These are phyloP conservation scores for Fusarium pininemorale DNA, from an alignment of 2,329 filamentous ascomycete genomes.

Conservation along the genomic window DNA sequence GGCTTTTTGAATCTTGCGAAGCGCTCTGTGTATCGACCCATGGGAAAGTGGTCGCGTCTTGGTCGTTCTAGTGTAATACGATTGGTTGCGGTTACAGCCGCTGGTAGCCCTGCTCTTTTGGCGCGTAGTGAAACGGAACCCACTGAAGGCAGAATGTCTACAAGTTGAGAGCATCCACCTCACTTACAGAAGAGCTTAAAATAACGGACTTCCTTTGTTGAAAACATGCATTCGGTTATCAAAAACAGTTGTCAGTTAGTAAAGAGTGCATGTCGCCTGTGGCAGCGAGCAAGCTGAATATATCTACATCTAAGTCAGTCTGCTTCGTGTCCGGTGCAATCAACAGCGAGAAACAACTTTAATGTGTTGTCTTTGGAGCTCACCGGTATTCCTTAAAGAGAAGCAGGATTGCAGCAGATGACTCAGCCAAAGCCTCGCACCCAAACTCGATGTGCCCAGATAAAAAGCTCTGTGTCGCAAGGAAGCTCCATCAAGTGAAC, in stretches of 20 bases:
- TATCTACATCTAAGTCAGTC: not conserved
- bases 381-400: not conserved
- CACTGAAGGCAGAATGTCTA: not conserved
- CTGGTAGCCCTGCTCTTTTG: slow-evolving; percentile 5
- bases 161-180: not conserved
- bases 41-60: slow-evolving; percentile 1
- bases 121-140: slow-evolving; percentile 29
- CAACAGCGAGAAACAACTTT: not conserved
- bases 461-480: not conserved
- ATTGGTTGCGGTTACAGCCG: slow-evolving; percentile 24
- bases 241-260: not conserved
- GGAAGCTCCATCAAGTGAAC: not conserved
- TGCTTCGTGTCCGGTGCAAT: not conserved
- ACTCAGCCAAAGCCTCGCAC: not conserved
- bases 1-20: slow-evolving; percentile 12
- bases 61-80: slow-evolving; percentile 15
- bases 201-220: not conserved
- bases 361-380: not conserved
- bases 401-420: not conserved
- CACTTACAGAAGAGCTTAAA: slow-evolving; percentile 5
- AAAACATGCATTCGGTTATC: not conserved
- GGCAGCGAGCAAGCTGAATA: not conserved
- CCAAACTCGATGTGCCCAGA: not conserved
- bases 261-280: not conserved
- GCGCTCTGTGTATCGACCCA: slow-evolving; percentile 24